Percentiles rank a stretch among this genome's conserved stretches.
These are phyloP conservation scores for Zychaea mexicana DNA, from an alignment of 371 early-diverging fungal genomes.

Conservation along the genomic window DNA sequence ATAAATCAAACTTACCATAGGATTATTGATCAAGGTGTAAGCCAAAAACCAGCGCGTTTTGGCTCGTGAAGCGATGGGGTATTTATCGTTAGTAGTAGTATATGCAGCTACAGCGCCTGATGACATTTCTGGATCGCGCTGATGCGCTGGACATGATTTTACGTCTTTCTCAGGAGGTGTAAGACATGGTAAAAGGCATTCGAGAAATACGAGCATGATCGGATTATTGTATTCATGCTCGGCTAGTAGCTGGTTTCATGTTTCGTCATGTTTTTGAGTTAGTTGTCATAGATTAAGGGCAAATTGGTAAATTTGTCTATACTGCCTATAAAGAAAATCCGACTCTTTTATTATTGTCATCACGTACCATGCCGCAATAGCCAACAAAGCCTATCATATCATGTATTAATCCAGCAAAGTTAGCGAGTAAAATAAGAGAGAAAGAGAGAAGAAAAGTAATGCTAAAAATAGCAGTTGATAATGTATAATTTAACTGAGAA, in stretches of 20 bases:
- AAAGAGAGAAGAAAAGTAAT: no score
- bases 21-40: constrained; percentile 43
- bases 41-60: constrained; percentile 48
- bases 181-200: constrained; percentile 26
- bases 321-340: no score
- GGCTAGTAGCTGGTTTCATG: constrained; percentile 29
- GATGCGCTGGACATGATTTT: not conserved
- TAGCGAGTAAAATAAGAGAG: not conserved
- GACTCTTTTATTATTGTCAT: not conserved
- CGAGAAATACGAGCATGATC: constrained; percentile 35
- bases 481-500: not conserved
- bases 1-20: constrained; percentile 31
- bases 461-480: no score
- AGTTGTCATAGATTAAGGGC: no score
- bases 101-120: not conserved
- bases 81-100: not conserved
- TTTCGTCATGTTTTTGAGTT: not conserved
- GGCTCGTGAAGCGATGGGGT: constrained; percentile 25
- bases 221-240: constrained; percentile 56
- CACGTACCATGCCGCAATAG: constrained; percentile 51
- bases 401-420: no score
- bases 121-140: not conserved
- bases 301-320: no score
- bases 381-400: constrained; percentile 35
- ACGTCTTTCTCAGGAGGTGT: not conserved